A percentile compares a stretch with the other conserved stretches of the same genome.
phyloP scores from a whole-genome alignment of 345 rosid genomes.

The Sisymbrium irio region DNA sequence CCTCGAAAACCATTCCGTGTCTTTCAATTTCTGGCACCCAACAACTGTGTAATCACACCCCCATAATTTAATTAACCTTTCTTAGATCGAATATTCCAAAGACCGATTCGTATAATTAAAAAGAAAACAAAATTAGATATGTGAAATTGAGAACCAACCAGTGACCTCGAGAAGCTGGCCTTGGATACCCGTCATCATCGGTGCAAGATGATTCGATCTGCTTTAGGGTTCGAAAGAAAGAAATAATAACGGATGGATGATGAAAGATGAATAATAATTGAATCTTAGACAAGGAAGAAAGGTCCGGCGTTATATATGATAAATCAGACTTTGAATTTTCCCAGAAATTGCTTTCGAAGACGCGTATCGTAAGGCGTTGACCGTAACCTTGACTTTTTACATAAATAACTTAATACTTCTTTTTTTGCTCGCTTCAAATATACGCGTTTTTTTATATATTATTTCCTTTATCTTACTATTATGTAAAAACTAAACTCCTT shows the following conservation, averaged over 20 bases:
- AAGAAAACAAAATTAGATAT: background rate
- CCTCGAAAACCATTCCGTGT: slow-evolving; percentile 69
- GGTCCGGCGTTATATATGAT: background rate
- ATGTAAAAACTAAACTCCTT: no score
- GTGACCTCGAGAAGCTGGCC: slow-evolving; percentile 81
- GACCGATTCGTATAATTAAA: no score
- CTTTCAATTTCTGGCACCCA: slow-evolving; percentile 62
- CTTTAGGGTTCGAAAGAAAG: background rate
- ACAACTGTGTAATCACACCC: slow-evolving; percentile 39
- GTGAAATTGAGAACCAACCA: slow-evolving; percentile 37
- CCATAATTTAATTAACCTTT: background rate
- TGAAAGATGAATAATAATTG: background rate
- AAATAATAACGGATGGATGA: slow-evolving; percentile 1
- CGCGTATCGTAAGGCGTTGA: slow-evolving; percentile 15
- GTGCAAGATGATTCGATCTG: background rate
- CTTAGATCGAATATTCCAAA: background rate
- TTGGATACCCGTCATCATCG: slow-evolving; percentile 53
- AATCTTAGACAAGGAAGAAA: no score
- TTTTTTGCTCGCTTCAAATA: no score
- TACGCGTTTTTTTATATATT: background rate
- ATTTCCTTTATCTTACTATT: background rate
- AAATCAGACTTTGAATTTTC: background rate
- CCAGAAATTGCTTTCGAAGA: background rate
- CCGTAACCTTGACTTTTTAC: background rate
- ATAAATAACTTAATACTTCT: background rate